These are phyloP conservation scores for Leavenworthia alabamica DNA, from an alignment of 345 rosid genomes.

Conservation along the genomic window DNA sequence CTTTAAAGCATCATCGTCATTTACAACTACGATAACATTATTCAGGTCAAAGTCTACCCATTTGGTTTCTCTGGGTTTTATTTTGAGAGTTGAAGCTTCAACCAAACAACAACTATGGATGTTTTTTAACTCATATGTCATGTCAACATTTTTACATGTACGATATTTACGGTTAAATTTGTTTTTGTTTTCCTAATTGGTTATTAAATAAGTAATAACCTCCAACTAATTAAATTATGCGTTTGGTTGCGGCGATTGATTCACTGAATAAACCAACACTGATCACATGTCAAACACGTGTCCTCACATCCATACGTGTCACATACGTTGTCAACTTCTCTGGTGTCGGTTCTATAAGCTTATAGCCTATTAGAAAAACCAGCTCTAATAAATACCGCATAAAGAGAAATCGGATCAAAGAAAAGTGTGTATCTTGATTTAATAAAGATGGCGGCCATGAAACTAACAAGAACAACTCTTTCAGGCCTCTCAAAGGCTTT, in stretches of 20 bases:
- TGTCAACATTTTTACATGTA: too few species aligned
- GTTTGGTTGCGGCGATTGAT: too few species aligned
- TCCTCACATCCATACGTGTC: slow-evolving; percentile 16
- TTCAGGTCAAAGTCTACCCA: slow-evolving; percentile 1
- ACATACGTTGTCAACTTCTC: slow-evolving; percentile 1
- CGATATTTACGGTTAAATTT: neutral
- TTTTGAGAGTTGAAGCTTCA: slow-evolving; percentile 7
- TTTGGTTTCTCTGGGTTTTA: neutral
- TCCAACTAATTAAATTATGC: neutral
- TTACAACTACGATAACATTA: neutral
- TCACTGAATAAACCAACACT: too few species aligned
- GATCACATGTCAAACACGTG: neutral
- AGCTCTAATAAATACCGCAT: neutral
- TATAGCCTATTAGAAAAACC: slow-evolving; percentile 16
- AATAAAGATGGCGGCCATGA: slow-evolving; percentile 25
- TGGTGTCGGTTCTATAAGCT: neutral
- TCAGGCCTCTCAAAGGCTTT: slow-evolving; percentile 19
- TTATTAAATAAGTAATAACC: neutral
- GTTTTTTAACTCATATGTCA: neutral
- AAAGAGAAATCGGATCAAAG: neutral
- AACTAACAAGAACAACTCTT: slow-evolving; percentile 22
- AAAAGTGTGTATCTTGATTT: slow-evolving; percentile 1
- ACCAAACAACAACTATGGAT: neutral
- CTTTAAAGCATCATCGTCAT: neutral
- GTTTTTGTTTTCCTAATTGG: neutral